phyloP scores from a whole-genome alignment of 345 rosid genomes.

The Mangifera indica region DNA sequence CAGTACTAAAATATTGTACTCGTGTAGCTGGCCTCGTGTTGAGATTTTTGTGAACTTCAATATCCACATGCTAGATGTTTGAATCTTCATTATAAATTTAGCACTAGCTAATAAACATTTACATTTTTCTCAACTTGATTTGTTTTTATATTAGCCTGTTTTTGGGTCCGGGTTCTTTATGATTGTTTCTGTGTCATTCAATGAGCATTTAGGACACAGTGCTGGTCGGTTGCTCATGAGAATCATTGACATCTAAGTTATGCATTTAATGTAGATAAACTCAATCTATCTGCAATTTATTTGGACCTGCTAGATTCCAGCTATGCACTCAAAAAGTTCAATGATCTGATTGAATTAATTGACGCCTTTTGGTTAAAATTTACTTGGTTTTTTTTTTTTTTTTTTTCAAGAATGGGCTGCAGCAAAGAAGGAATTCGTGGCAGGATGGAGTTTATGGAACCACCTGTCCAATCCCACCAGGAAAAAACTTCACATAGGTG shows the following conservation, averaged over 20 bases:
- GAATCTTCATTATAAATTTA: neutral
- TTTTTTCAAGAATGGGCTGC: constrained; percentile 71
- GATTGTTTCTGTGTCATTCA: constrained; percentile 4
- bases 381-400: neutral
- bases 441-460: constrained; percentile 90
- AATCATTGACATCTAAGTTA: no score
- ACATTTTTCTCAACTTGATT: neutral
- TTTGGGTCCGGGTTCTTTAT: neutral
- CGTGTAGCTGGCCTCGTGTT: constrained; percentile 12
- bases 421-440: constrained; percentile 84
- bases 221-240: neutral
- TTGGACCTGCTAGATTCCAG: neutral
- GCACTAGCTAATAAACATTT: neutral
- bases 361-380: no score
- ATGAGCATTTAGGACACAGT: neutral
- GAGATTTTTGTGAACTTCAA: neutral
- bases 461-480: constrained; percentile 85
- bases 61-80: constrained; percentile 21
- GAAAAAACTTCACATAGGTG: constrained; percentile 73
- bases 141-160: neutral
- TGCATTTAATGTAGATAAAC: neutral
- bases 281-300: neutral
- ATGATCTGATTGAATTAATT: no score
- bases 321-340: no score
- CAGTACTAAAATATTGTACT: constrained; percentile 15